Base-by-base conservation (phyloP, 73 alveolate species). In the Paramecium primaurelia region DNA sequence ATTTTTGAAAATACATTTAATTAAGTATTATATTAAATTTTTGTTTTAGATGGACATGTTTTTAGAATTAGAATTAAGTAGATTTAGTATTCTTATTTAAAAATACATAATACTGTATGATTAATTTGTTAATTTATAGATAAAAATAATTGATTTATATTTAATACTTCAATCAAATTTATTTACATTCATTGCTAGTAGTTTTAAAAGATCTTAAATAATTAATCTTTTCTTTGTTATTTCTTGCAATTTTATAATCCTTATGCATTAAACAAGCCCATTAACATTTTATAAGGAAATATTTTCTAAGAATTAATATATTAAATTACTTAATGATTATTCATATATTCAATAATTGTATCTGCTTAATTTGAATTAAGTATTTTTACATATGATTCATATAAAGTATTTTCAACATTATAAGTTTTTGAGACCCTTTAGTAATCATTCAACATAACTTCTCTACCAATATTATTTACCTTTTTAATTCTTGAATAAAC, bases 1-100 rank as follows among this genome's bases (percentile, higher is more conserved):
- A 26, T 88, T 88, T 83, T 59, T 69, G 94, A 92, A 11, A 71
- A 88, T 42, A 71, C 86, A 3, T 88, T 88, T 59, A 71, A 88
- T 71, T 92, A 88, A 88, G 91, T 88, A n/a, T 88, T 88, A 42
- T 14, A 22, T n/a, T 36, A 38, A 9, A 88, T 25, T 44, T 69
- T 88, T 22, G 38, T 69, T 44, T 59, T 71, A 8, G 90, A 77
- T 20, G 45, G 16, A 40, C 71, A 25, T 58, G 71, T 0, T 22
- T 22, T 22, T 22, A 22, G 25, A 22, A 22, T 22, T 22, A 22
- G 25, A 22, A 22, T 22, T 22, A 22, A 22, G 25, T 22, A 22
- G 25, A 22, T 22, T 22, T 22, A 22, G 25, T 22, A 22, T 22
- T 22, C 25, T 22, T 22, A 22, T 22, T 22, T 22, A 22, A 22